Evolutionary conservation across 2,329 filamentous ascomycete species (phyloP).

Genomic region (Penicillium sp.): DNA sequence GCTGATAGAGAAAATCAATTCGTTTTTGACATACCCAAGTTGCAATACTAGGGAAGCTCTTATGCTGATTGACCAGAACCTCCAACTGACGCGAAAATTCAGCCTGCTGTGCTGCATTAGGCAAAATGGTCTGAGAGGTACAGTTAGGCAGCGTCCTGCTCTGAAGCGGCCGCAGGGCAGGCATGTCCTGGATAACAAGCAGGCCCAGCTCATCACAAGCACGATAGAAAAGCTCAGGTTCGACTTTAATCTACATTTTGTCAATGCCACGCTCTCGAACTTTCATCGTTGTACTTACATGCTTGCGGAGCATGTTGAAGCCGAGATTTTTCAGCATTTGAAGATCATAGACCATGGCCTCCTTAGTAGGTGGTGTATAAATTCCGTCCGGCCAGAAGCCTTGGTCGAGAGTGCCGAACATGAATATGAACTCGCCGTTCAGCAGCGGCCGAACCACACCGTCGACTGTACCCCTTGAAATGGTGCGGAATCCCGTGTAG

Average conservation of each 20-base stretch:
- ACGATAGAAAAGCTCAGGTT: constrained; percentile 65
- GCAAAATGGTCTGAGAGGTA: constrained; percentile 28
- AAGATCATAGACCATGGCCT: constrained; percentile 68
- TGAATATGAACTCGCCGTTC: constrained; percentile 68
- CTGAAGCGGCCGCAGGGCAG: constrained; percentile 52
- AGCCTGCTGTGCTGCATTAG: constrained; percentile 53
- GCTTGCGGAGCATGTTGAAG: constrained; percentile 71
- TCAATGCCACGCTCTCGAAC: background rate
- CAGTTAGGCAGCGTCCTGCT: constrained; percentile 22
- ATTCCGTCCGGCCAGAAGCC: constrained; percentile 71
- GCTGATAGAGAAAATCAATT: background rate
- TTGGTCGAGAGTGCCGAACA: constrained; percentile 68
- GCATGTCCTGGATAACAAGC: constrained; percentile 72
- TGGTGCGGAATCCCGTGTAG: constrained; percentile 69
- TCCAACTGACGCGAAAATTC: constrained; percentile 67
- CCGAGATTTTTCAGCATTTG: constrained; percentile 64
- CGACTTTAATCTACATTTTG: constrained; percentile 59
- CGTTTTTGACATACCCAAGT: constrained; percentile 54
- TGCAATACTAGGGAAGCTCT: constrained; percentile 64
- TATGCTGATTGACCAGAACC: constrained; percentile 61
- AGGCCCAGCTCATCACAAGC: constrained; percentile 67
- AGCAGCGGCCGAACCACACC: constrained; percentile 62
- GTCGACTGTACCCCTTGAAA: constrained; percentile 57
- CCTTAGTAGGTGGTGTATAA: constrained; percentile 62
- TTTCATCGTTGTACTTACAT: constrained; percentile 47